Conservation (phyloP, 345 rosid species). For the Hibiscus trionum region DNA sequence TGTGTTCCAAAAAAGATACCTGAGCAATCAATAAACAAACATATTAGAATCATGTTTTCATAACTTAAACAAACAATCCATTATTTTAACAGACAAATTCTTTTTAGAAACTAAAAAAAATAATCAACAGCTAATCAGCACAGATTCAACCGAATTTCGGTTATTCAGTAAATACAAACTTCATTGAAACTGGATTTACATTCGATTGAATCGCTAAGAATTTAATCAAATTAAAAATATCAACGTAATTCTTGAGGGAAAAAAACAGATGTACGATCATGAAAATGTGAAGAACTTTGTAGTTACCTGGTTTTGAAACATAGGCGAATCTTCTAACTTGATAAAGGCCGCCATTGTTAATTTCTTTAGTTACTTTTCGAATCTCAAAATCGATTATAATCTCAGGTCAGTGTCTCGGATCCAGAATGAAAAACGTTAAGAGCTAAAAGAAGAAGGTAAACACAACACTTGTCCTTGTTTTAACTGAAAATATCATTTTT, state of each 20-base stretch:
- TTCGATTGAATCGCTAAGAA: not conserved
- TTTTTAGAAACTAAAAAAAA: not conserved
- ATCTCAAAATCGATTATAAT: not conserved
- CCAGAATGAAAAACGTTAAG: not conserved
- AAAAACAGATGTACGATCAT: not conserved
- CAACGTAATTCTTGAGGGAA: not conserved
- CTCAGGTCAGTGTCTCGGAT: not conserved
- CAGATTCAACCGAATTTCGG: not conserved
- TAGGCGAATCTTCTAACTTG: slow-evolving; percentile 68
- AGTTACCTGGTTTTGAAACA: slow-evolving; percentile 62
- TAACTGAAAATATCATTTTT: not conserved
- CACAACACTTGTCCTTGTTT: not conserved
- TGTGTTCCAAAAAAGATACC: slow-evolving; percentile 49
- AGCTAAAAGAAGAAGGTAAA: not conserved
- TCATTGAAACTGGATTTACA: not conserved
- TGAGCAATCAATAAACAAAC: slow-evolving; percentile 19
- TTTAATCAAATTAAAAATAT: not conserved
- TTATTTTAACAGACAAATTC: not conserved
- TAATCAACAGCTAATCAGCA: not conserved
- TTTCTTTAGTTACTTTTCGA: not conserved
- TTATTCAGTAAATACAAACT: not conserved
- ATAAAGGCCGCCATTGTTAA: slow-evolving; percentile 43
- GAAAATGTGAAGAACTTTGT: not conserved
- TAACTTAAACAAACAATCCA: not conserved
- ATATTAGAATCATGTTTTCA: not conserved